Evolutionary conservation across 306 rosid genomes (phyloP).

Genomic region (Castanea sativa): DNA sequence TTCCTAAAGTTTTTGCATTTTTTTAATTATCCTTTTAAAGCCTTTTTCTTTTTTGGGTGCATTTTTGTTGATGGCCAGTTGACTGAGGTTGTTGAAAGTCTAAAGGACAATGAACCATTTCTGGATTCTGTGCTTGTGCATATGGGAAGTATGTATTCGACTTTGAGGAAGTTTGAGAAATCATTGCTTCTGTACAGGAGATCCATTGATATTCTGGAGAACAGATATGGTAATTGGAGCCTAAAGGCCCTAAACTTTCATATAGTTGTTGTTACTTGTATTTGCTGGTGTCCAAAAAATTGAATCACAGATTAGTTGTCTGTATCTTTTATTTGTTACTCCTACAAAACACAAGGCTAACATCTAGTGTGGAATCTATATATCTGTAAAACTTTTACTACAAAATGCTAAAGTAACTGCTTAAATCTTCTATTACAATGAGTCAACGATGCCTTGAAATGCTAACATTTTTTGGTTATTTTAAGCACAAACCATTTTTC

Average conservation of each 20-base stretch:
- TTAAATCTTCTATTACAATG: no score
- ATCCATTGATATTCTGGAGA: conserved; percentile 67
- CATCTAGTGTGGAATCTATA: not conserved
- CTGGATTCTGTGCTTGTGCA: conserved; percentile 81
- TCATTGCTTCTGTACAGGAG: conserved; percentile 61
- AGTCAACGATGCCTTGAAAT: no score
- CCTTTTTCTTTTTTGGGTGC: conserved; percentile 17
- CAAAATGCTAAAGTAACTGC: not conserved
- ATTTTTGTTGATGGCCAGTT: conserved; percentile 49
- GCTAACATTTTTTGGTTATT: no score
- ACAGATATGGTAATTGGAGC: conserved; percentile 49
- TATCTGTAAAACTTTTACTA: not conserved
- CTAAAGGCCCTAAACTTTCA: conserved; percentile 14
- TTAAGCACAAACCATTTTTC: no score
- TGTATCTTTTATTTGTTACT: not conserved
- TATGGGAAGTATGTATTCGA: conserved; percentile 87
- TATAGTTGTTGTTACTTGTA: conserved; percentile 7
- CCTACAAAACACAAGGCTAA: not conserved
- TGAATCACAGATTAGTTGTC: not conserved
- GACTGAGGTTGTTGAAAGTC: conserved; percentile 60
- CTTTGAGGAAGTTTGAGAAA: conserved; percentile 60
- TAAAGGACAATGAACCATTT: conserved; percentile 60
- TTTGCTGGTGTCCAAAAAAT: not conserved
- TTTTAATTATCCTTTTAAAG: not conserved
- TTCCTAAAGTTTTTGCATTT: not conserved